Percentiles rank a stretch among this genome's conserved stretches.
Conservation (phyloP, 2,329 filamentous ascomycete genomes). For the Fusarium sarcochroum region DNA sequence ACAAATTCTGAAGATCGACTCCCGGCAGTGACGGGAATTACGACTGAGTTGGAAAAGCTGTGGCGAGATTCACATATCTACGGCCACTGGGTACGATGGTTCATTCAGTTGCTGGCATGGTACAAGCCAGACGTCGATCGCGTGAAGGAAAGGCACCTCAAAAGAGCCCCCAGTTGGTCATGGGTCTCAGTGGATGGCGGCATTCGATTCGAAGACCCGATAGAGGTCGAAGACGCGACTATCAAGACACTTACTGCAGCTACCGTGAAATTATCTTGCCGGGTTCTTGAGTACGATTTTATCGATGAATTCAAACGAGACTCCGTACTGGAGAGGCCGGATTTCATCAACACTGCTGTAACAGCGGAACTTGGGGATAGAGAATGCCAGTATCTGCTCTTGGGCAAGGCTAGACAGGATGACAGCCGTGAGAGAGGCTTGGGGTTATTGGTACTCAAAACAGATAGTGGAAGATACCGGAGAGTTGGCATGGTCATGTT, state of each 20-base stretch:
- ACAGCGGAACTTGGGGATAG: accelerated
- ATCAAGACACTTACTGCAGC: accelerated
- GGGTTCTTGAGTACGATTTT: accelerated
- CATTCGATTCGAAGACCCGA: accelerated
- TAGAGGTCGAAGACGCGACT: neutral
- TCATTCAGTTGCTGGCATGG: neutral
- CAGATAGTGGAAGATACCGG: accelerated
- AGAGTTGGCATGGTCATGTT: neutral
- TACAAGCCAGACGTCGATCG: accelerated
- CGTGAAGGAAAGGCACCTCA: accelerated
- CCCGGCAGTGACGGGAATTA: neutral
- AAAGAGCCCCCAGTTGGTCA: neutral
- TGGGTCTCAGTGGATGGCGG: neutral
- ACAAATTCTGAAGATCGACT: neutral
- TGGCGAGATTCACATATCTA: constrained; percentile 5
- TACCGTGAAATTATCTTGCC: neutral
- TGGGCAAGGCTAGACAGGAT: accelerated
- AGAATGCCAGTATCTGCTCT: neutral
- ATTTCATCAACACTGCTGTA: neutral
- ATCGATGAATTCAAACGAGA: accelerated
- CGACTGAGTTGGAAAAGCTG: accelerated
- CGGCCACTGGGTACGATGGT: constrained; percentile 11
- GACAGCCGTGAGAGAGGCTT: accelerated
- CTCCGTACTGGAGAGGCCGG: neutral
- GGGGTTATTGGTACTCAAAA: neutral